Evolutionary conservation across 1,284 basidiomycete genomes (phyloP), one percentile per base, ranked within the genome.

Genomic region (Cutaneotrichosporon spelunceum): DNA sequence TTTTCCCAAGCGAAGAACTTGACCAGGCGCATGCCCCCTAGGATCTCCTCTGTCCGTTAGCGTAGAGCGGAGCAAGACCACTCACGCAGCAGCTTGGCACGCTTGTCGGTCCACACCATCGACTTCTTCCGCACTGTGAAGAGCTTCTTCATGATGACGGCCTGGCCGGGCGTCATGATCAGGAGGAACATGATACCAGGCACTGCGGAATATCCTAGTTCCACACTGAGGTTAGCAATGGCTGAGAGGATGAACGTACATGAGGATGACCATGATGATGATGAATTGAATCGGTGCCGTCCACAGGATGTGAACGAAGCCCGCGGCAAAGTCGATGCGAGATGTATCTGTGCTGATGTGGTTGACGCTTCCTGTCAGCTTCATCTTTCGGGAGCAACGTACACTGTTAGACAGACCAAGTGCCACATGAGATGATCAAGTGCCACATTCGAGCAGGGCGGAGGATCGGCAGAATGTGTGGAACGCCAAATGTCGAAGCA

Each of bases 1-100:
- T 68, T 64, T 66, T 83, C 81, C 81, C 81, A 82, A 0, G 78
- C 77, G 75, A 77, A 77, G 76, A 88, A 88, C 76, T 95, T 96
- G 82, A 94, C 89, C 59, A 94, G 84, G 68, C 89, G 87, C 85
- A 94, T 93, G 0, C 90, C 90, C 21, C 87, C 86, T 2, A 95
- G 78, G 4, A 94, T 82, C 66, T 83, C 82, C 62, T 79, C 30
- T 33, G 8, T 11, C 13, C 1, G 30, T 33, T 33, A 33, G 30
- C 30, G 13, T 11, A 33, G 8, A 33, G 30, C 4, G 4, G 30
- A 33, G 13, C 8, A 33, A 33, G 13, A 9, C 8, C 13, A 33
- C 30, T 33, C 30, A 33, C 30, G 78, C 1, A 82, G 73, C 7
- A 82, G 71, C 70, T 93, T 80, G 13, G 77, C 79, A 13, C 82